phyloP scores from a whole-genome alignment of 148 eudicot genomes.

The Amaranthus hypochondriacus region DNA sequence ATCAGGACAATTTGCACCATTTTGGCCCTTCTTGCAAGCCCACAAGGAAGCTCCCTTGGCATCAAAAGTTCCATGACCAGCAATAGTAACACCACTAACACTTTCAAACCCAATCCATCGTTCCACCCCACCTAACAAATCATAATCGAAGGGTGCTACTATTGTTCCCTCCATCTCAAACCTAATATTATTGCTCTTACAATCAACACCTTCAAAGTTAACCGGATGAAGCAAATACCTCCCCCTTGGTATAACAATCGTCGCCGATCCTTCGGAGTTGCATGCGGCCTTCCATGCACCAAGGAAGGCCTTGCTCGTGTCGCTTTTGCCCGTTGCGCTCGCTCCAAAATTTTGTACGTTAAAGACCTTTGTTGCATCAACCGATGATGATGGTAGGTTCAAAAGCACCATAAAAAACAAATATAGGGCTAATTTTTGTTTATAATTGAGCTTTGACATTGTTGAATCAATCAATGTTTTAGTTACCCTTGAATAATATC shows the following conservation, averaged over 20 bases:
- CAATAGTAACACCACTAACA: constrained; percentile 29
- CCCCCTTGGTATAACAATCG: constrained; percentile 47
- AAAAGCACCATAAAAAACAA: not conserved
- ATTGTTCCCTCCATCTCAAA: constrained; percentile 42
- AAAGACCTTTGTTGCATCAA: constrained; percentile 15
- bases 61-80: constrained; percentile 38
- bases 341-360: constrained; percentile 46
- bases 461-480: not conserved
- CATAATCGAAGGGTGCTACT: constrained; percentile 42
- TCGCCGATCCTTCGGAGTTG: constrained; percentile 19
- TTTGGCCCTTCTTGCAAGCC: constrained; percentile 38
- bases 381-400: not conserved
- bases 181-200: constrained; percentile 25
- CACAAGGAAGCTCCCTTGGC: constrained; percentile 45
- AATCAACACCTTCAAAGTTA: constrained; percentile 25
- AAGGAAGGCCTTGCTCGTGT: constrained; percentile 38
- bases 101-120: constrained; percentile 40
- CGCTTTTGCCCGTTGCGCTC: constrained; percentile 36
- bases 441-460: constrained; percentile 8
- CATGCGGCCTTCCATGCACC: constrained; percentile 57
- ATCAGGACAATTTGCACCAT: constrained; percentile 30
- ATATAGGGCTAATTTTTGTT: not conserved
- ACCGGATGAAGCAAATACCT: constrained; percentile 34
- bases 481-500: no score
- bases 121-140: constrained; percentile 18